Evolutionary conservation across 1,284 basidiomycete species (phyloP).

Genomic region (Ganoderma leucocontextum): DNA sequence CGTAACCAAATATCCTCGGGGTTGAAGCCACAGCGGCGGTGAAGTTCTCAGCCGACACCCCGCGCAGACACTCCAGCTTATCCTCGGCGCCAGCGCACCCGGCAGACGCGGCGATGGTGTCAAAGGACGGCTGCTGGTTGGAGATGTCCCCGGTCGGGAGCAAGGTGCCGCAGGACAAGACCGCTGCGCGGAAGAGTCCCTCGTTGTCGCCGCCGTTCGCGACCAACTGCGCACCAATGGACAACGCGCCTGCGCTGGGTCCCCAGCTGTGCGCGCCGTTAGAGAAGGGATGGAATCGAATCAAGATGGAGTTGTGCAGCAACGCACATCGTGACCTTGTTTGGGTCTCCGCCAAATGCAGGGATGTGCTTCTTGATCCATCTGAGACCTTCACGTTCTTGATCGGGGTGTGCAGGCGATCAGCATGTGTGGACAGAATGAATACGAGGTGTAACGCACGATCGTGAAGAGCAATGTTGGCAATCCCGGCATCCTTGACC

Average conservation of each 20-base stretch:
- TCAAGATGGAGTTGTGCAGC: background rate
- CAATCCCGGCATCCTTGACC: conserved; percentile 55
- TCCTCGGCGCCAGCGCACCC: background rate
- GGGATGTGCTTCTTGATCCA: conserved; percentile 58
- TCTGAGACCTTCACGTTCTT: conserved; percentile 49
- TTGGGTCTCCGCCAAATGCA: conserved; percentile 49
- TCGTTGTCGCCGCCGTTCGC: conserved; percentile 42
- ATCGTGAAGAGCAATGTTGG: conserved; percentile 63
- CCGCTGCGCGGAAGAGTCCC: conserved; percentile 24
- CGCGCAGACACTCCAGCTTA: background rate
- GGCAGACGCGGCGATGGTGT: background rate
- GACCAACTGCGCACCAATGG: conserved; percentile 43
- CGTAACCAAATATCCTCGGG: conserved; percentile 13
- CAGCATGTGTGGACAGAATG: background rate
- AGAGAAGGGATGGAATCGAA: background rate
- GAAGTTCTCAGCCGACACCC: conserved; percentile 49
- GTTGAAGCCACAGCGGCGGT: background rate
- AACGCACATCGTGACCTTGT: conserved; percentile 42
- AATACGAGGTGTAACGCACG: conserved; percentile 46
- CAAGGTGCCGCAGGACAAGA: background rate
- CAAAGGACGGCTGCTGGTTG: background rate
- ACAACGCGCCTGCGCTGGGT: conserved; percentile 50
- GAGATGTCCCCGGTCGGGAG: background rate
- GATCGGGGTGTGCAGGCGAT: background rate
- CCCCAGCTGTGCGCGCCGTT: conserved; percentile 42